phyloP scores from a whole-genome alignment of 2,329 filamentous ascomycete genomes.

The Venturia carpophila region DNA sequence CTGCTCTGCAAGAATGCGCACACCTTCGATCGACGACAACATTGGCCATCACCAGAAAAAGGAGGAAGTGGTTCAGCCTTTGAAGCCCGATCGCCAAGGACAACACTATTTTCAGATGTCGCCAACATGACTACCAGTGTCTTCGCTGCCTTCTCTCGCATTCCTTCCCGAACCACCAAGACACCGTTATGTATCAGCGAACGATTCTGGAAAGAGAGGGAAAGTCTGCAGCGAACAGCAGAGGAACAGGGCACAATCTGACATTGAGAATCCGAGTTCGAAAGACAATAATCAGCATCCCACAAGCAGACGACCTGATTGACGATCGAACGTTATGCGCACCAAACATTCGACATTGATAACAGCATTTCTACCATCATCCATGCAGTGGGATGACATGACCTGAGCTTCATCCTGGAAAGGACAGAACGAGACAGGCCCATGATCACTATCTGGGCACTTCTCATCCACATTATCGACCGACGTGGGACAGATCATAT shows the following conservation, averaged over 20 bases:
- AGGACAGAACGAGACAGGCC: not conserved
- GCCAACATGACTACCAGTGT: not conserved
- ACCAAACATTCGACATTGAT: not conserved
- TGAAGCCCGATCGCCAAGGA: not conserved
- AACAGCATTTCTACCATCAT: not conserved
- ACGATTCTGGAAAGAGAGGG: not conserved
- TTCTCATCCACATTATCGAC: not conserved
- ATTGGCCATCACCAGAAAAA: not conserved
- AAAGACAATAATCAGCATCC: not conserved
- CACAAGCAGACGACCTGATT: not conserved
- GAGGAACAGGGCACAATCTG: not conserved
- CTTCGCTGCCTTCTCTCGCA: not conserved
- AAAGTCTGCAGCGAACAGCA: not conserved
- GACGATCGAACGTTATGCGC: not conserved
- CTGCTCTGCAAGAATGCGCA: not conserved
- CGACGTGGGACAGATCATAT: not conserved
- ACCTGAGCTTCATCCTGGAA: not conserved
- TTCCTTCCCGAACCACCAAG: not conserved
- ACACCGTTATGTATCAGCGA: not conserved
- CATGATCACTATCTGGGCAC: not conserved
- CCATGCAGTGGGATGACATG: not conserved
- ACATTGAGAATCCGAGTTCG: not conserved
- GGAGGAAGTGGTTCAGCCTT: not conserved
- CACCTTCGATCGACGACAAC: not conserved
- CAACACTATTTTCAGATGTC: not conserved